Conservation (phyloP, 73 alveolate genomes). For the Paramecium tetraurelia region DNA sequence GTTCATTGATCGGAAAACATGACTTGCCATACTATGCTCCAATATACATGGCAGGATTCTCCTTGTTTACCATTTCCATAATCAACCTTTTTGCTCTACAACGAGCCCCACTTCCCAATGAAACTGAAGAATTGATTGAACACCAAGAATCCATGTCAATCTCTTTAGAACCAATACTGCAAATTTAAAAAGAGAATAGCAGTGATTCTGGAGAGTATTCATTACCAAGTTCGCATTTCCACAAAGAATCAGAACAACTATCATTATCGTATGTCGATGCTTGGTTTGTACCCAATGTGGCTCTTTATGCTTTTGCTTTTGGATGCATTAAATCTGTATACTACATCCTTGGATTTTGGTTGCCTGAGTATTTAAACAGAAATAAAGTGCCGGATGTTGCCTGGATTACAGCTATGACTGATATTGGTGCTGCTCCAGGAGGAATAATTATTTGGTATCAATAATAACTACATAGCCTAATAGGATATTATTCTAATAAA, state of each 20-base stretch:
- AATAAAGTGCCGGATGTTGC: not conserved
- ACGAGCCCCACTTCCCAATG: not conserved
- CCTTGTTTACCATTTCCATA: not conserved
- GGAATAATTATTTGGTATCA: slow-evolving; percentile 19
- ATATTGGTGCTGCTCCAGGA: slow-evolving; percentile 30
- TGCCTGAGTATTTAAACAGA: slow-evolving; percentile 7
- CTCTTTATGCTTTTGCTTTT: slow-evolving; percentile 46
- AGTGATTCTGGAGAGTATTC: not conserved
- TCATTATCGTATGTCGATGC: not conserved
- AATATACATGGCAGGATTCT: not conserved
- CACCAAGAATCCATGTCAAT: not conserved
- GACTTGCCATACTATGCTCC: slow-evolving; percentile 7
- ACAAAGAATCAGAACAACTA: not conserved
- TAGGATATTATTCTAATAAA: not conserved
- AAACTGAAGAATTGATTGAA: not conserved
- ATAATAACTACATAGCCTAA: not conserved
- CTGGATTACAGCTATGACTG: not conserved
- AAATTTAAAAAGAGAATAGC: not conserved
- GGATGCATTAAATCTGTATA: slow-evolving; percentile 45
- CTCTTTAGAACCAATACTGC: not conserved
- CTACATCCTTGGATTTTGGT: slow-evolving; percentile 26
- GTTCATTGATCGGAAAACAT: not conserved
- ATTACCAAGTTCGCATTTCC: not conserved
- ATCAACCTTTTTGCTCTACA: not conserved
- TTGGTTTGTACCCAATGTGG: slow-evolving; percentile 45